phyloP scores from a whole-genome alignment of 225 moss, liverwort and hornwort species.

The Pseudoscleropodium purum region DNA sequence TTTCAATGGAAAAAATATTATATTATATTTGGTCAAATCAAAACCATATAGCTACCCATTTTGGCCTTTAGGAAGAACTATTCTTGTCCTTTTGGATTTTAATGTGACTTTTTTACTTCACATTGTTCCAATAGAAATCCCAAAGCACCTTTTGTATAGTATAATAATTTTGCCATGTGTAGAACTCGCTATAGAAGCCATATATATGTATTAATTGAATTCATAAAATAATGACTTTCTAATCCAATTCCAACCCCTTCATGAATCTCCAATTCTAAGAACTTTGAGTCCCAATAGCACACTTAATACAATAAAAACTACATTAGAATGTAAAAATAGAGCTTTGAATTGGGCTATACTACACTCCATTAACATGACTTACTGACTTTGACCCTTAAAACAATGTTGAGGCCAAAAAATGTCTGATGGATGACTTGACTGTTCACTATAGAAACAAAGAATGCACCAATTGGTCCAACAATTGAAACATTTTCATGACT shows the following conservation, averaged over 20 bases:
- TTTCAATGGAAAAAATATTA: neutral
- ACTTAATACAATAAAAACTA: neutral
- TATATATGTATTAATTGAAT: neutral
- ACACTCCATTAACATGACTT: neutral
- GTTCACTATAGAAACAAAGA: too few species aligned
- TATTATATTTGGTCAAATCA: neutral
- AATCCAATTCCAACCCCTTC: neutral
- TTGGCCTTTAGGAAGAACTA: rapidly evolving
- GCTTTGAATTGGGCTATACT: neutral
- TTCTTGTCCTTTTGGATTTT: neutral
- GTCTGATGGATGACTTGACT: too few species aligned
- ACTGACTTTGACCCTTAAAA: too few species aligned
- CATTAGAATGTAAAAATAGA: neutral
- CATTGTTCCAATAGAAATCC: neutral
- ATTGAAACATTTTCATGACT: too few species aligned
- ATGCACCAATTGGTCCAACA: too few species aligned
- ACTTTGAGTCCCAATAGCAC: neutral
- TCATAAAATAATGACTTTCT: neutral
- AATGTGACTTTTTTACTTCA: neutral
- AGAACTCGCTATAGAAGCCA: rapidly evolving
- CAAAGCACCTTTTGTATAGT: too few species aligned
- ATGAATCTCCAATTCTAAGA: neutral
- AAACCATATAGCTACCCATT: neutral
- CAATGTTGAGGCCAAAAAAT: too few species aligned
- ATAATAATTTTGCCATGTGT: neutral